Evolutionary conservation across 2,329 filamentous ascomycete species (phyloP), one percentile per base, ranked within the genome.

Genomic region (Alternaria rosae): DNA sequence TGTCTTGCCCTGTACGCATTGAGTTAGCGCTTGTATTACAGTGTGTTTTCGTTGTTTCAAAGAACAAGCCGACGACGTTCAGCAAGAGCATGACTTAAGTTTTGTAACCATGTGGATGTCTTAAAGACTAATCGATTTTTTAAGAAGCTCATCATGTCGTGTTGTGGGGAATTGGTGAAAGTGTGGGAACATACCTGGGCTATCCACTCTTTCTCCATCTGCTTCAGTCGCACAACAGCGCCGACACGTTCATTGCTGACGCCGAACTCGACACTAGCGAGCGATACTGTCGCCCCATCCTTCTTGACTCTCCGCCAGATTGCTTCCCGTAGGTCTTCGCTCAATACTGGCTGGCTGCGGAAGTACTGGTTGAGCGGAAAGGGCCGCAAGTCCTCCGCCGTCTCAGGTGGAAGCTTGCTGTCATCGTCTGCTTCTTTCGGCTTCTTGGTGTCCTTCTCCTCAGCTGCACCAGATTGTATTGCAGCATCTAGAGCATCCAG

Each of bases 81-180:
- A 92, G 90, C 90, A 88, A 90, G 87, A 87, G 87, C 85, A 90
- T 89, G 88, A 86, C 70, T 71, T 86, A 87, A 83, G 58, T 84
- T 87, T 86, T 91, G 85, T 94, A 94, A 97, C 92, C 92, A 95
- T 89, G 85, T 89, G 79, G 84, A 81, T 89, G 94, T 98, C 94
- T 97, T 97, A 86, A 96, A 97, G 94, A 98, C 94, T 97, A 97
- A 98, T 97, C 94, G 94, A 84, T 91, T 87, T 89, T 88, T 71
- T 87, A 83, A 79, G 86, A 73, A 88, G 82, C 86, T 92, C 89
- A 91, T 91, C 89, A 91, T 84, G 66, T 68, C 70, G 75, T 50
- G 43, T 45, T 43, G 15, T 28, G 42, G 32, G 26, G 9, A 13
- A 13, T 28, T 20, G 20, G 23, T 10, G 50, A 48, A 51, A 11